These are phyloP conservation scores for Crithidia fasciculata DNA, from an alignment of 208 protist species.

Conservation along the genomic window DNA sequence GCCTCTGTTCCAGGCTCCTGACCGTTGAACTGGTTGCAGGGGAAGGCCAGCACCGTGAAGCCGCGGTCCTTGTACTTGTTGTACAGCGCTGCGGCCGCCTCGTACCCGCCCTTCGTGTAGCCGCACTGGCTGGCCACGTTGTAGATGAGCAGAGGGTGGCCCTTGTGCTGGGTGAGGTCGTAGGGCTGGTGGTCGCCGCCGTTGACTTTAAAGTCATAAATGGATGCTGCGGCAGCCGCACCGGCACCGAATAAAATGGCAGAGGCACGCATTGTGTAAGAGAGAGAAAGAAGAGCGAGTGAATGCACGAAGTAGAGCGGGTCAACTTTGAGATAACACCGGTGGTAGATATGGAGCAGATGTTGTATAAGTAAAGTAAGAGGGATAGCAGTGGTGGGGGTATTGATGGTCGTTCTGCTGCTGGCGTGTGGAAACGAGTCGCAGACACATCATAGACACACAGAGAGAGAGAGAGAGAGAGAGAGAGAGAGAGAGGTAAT, in stretches of 20 bases:
- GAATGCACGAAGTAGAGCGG: too few species aligned
- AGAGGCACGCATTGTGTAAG: constrained; percentile 4
- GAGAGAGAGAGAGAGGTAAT: too few species aligned
- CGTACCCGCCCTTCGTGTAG: constrained; percentile 87
- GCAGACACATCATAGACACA: too few species aligned
- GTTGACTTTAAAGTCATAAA: constrained; percentile 78
- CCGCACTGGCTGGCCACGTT: constrained; percentile 94
- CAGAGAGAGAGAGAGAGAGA: too few species aligned
- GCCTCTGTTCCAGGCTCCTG: constrained; percentile 67
- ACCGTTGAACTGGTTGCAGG: constrained; percentile 63
- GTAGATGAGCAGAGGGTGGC: constrained; percentile 90
- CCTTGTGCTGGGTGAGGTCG: constrained; percentile 86
- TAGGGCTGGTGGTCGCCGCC: constrained; percentile 71
- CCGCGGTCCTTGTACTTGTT: constrained; percentile 84
- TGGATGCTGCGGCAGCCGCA: constrained; percentile 31
- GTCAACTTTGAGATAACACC: too few species aligned
- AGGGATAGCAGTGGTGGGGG: too few species aligned
- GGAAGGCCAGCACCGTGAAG: constrained; percentile 93
- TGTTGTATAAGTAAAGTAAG: too few species aligned
- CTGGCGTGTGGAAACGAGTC: too few species aligned
- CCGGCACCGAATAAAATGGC: not conserved
- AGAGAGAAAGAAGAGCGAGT: too few species aligned
- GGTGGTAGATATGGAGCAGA: too few species aligned
- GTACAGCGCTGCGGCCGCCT: constrained; percentile 80
- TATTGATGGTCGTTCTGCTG: too few species aligned